These are phyloP conservation scores for Hygrocybe punicea DNA, from an alignment of 768 basidiomycete species.

Conservation along the genomic window DNA sequence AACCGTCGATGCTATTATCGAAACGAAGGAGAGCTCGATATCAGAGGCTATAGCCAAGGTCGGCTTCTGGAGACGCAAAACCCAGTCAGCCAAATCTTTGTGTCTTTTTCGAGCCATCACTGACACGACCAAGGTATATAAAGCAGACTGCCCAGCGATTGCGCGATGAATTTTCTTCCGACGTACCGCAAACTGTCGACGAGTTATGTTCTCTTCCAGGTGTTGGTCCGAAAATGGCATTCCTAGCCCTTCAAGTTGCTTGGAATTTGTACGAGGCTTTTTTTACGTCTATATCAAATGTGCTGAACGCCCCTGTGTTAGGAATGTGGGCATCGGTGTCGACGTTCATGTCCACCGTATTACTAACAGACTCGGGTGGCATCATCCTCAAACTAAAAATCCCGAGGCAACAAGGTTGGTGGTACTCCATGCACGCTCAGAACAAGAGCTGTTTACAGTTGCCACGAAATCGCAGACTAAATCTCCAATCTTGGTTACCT, in stretches of 20 bases:
- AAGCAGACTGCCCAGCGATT: slow-evolving; percentile 69
- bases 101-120: not conserved
- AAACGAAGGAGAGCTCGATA: slow-evolving; percentile 60
- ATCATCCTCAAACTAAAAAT: slow-evolving; percentile 74
- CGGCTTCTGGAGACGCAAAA: slow-evolving; percentile 89
- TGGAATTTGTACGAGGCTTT: slow-evolving; percentile 66
- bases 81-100: slow-evolving; percentile 50
- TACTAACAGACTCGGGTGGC: slow-evolving; percentile 91
- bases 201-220: slow-evolving; percentile 85
- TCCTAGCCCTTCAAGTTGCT: slow-evolving; percentile 75
- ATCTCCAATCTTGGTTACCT: slow-evolving; percentile 82
- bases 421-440: not conserved
- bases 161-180: slow-evolving; percentile 68
- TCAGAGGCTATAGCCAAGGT: slow-evolving; percentile 81
- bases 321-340: slow-evolving; percentile 89
- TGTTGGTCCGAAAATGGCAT: slow-evolving; percentile 97
- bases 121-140: slow-evolving; percentile 51
- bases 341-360: slow-evolving; percentile 97
- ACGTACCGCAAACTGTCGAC: slow-evolving; percentile 86
- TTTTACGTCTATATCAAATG: not conserved
- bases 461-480: slow-evolving; percentile 44
- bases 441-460: not conserved
- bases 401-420: slow-evolving; percentile 83
- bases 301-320: slow-evolving; percentile 25
- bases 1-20: slow-evolving; percentile 64